Percentiles rank a stretch among this genome's conserved stretches.
These are phyloP conservation scores for Cicer cuneatum DNA, from an alignment of 306 rosid species.

Conservation along the genomic window DNA sequence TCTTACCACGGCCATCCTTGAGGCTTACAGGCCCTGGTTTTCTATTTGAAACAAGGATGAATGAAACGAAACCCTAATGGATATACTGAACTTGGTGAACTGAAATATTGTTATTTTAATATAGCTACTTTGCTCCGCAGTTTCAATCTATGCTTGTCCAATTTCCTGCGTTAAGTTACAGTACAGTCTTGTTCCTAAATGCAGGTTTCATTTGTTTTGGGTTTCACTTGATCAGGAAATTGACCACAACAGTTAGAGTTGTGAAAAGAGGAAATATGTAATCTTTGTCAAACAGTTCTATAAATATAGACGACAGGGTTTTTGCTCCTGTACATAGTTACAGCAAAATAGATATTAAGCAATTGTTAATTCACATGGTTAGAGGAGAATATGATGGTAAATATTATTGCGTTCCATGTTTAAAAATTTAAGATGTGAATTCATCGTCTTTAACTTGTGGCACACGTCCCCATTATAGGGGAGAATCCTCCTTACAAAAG, in stretches of 20 bases:
- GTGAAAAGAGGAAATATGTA: slow-evolving; percentile 6
- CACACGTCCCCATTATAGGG: not conserved
- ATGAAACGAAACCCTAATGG: slow-evolving; percentile 10
- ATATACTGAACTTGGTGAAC: slow-evolving; percentile 8
- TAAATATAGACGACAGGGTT: not conserved
- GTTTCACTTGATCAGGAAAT: slow-evolving; percentile 18
- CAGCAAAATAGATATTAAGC: not conserved
- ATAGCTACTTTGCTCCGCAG: slow-evolving; percentile 11
- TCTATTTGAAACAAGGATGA: slow-evolving; percentile 17
- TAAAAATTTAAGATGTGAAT: slow-evolving; percentile 35
- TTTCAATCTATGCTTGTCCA: slow-evolving; percentile 23
- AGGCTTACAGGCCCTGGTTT: slow-evolving; percentile 19
- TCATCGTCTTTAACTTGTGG: slow-evolving; percentile 13
- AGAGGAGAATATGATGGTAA: not conserved
- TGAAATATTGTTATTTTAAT: not conserved
- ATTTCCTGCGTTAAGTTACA: not conserved
- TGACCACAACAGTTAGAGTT: not conserved
- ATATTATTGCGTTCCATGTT: not conserved
- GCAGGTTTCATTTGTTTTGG: slow-evolving; percentile 23
- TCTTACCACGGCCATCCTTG: not conserved
- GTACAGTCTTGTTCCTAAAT: slow-evolving; percentile 16
- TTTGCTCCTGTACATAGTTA: slow-evolving; percentile 14
- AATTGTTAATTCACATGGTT: not conserved
- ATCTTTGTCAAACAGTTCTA: not conserved
- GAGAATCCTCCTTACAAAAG: not conserved